A percentile compares a stretch with the other conserved stretches of the same genome.
phyloP scores from a whole-genome alignment of 495 filamentous ascomycete species.

The Neurospora intermedia region DNA sequence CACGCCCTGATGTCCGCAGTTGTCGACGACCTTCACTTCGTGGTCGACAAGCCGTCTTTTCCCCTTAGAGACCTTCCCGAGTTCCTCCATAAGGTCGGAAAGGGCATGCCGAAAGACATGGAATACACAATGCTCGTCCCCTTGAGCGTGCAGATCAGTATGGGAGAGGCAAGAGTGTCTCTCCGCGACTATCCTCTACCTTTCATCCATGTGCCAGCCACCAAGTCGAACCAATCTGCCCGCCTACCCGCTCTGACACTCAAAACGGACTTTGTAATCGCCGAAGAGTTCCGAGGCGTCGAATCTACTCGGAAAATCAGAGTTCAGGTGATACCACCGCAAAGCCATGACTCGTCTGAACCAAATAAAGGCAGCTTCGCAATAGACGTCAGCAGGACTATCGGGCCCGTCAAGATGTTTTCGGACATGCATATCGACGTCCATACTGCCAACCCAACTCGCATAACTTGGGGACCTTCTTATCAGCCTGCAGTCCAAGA shows the following conservation, averaged over 20 bases:
- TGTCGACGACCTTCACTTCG: constrained; percentile 75
- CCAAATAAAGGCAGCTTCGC: constrained; percentile 51
- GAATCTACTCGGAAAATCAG: constrained; percentile 69
- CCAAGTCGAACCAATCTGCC: constrained; percentile 67
- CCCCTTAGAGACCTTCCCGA: constrained; percentile 65
- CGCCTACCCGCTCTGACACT: constrained; percentile 73
- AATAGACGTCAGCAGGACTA: constrained; percentile 81
- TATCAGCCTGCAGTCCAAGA: constrained; percentile 98
- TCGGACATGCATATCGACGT: constrained; percentile 86
- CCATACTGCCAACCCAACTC: constrained; percentile 81
- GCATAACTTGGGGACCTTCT: constrained; percentile 92
- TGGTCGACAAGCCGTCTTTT: constrained; percentile 90
- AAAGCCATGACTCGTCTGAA: constrained; percentile 23
- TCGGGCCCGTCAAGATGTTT: constrained; percentile 92
- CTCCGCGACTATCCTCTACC: constrained; percentile 91
- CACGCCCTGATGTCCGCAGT: constrained; percentile 71
- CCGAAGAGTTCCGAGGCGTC: constrained; percentile 75
- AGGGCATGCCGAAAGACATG: constrained; percentile 89
- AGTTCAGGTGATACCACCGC: constrained; percentile 75
- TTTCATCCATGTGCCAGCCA: constrained; percentile 77
- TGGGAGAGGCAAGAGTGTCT: constrained; percentile 79
- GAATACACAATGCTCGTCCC: constrained; percentile 81
- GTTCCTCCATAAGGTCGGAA: constrained; percentile 80
- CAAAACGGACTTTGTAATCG: constrained; percentile 89
- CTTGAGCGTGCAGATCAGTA: constrained; percentile 78